A percentile compares a stretch with the other conserved stretches of the same genome.
Evolutionary conservation across 345 rosid species (phyloP).

Genomic region (Populus deltoides): DNA sequence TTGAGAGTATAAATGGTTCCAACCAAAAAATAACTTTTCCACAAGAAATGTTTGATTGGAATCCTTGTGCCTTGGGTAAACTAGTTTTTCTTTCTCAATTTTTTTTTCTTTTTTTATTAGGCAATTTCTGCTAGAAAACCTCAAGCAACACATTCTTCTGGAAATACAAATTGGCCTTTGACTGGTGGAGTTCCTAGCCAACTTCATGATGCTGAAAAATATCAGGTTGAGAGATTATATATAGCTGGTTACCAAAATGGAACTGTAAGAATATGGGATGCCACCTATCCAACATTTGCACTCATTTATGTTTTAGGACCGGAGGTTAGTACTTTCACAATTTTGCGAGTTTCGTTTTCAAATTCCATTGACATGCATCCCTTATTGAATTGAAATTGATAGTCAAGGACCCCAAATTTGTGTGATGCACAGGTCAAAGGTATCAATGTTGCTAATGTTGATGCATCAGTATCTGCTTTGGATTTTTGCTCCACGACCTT

Average conservation of each 20-base stretch:
- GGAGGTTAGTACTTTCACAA: conserved; percentile 21
- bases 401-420: conserved; percentile 1
- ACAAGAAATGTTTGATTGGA: conserved; percentile 1
- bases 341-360: conserved; percentile 17
- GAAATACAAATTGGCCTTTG: conserved; percentile 22
- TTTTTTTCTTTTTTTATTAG: conserved; percentile 37
- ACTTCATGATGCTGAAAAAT: conserved; percentile 16
- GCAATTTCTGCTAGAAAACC: conserved; percentile 53
- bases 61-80: background rate
- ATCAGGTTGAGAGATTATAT: conserved; percentile 27
- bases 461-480: conserved; percentile 23
- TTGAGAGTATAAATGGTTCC: background rate
- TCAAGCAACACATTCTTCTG: conserved; percentile 34
- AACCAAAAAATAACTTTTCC: background rate
- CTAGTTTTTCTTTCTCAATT: background rate
- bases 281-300: conserved; percentile 24
- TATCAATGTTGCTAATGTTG: conserved; percentile 2
- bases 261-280: conserved; percentile 29
- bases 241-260: conserved; percentile 34
- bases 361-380: conserved; percentile 1
- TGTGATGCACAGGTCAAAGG: conserved; percentile 19
- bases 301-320: conserved; percentile 20
- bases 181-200: conserved; percentile 28
- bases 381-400: conserved; percentile 8
- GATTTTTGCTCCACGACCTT: conserved; percentile 24